These are phyloP conservation scores for Pichia manshurica DNA, from an alignment of 805 yeast genomes.

Conservation along the genomic window DNA sequence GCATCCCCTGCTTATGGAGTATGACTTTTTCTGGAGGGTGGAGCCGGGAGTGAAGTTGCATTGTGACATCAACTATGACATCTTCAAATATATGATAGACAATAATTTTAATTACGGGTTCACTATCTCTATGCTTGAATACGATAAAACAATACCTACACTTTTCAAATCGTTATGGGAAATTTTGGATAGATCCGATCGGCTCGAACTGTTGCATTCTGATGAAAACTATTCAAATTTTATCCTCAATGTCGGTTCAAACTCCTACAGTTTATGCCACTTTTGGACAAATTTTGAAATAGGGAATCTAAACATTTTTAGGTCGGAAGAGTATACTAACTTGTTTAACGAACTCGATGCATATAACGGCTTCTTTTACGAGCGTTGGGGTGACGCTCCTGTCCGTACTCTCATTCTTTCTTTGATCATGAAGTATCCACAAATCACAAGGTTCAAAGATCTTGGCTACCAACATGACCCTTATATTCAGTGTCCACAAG, in stretches of 20 bases:
- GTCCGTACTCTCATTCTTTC: conserved; percentile 64
- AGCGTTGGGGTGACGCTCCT: conserved; percentile 93
- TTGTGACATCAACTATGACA: conserved; percentile 73
- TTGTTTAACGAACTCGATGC: conserved; percentile 66
- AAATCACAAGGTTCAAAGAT: conserved; percentile 70
- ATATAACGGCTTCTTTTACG: conserved; percentile 84
- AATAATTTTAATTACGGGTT: conserved; percentile 66
- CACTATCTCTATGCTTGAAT: conserved; percentile 70
- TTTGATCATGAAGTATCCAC: conserved; percentile 61
- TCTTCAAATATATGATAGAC: conserved; percentile 67
- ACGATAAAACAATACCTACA: conserved; percentile 56
- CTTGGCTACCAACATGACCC: conserved; percentile 80
- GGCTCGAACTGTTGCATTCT: conserved; percentile 34
- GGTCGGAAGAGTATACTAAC: conserved; percentile 56
- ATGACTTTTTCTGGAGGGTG: conserved; percentile 88
- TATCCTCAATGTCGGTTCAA: conserved; percentile 53
- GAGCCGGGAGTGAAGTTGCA: conserved; percentile 74
- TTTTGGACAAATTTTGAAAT: conserved; percentile 89
- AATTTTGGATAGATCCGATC: conserved; percentile 32
- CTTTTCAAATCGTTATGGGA: conserved; percentile 36
- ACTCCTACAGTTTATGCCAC: conserved; percentile 69
- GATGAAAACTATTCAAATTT: conserved; percentile 48
- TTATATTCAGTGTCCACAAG: conserved; percentile 72
- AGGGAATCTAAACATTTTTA: conserved; percentile 65
- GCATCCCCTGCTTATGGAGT: conserved; percentile 60